These are phyloP conservation scores for Corymbia citriodora DNA, from an alignment of 441 rosid species.

Conservation along the genomic window DNA sequence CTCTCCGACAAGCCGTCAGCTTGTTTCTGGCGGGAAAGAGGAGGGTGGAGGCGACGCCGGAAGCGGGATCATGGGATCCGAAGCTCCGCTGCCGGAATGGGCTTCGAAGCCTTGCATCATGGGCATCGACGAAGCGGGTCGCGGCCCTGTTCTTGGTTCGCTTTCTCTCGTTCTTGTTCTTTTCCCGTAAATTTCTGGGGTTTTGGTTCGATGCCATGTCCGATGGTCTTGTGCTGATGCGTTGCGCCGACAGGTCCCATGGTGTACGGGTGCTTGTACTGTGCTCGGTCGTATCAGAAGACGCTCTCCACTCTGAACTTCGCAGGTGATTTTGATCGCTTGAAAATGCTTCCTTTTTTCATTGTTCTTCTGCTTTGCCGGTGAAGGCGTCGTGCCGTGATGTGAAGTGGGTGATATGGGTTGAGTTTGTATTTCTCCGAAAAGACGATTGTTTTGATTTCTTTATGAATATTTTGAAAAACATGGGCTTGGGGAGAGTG, in stretches of 20 bases:
- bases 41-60: not conserved
- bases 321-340: conserved; percentile 41
- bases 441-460: not conserved
- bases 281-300: conserved; percentile 60
- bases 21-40: not conserved
- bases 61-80: conserved; percentile 39
- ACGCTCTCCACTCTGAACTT: conserved; percentile 74
- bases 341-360: not conserved
- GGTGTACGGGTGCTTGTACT: conserved; percentile 95
- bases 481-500: not conserved
- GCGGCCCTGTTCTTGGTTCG: conserved; percentile 84
- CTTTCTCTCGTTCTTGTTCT: not conserved
- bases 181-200: not conserved
- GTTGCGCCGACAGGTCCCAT: conserved; percentile 62
- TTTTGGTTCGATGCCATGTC: not conserved
- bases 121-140: conserved; percentile 97
- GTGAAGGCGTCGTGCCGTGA: not conserved
- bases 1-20: not conserved
- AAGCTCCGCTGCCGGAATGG: conserved; percentile 43
- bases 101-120: conserved; percentile 72
- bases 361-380: not conserved
- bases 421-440: not conserved
- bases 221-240: conserved; percentile 1
- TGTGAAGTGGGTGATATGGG: not conserved
- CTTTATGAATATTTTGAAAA: not conserved